Evolutionary conservation across 139 green algal genomes (phyloP), one percentile per base, ranked within the genome.

Genomic region (Helicosporidium sp.): DNA sequence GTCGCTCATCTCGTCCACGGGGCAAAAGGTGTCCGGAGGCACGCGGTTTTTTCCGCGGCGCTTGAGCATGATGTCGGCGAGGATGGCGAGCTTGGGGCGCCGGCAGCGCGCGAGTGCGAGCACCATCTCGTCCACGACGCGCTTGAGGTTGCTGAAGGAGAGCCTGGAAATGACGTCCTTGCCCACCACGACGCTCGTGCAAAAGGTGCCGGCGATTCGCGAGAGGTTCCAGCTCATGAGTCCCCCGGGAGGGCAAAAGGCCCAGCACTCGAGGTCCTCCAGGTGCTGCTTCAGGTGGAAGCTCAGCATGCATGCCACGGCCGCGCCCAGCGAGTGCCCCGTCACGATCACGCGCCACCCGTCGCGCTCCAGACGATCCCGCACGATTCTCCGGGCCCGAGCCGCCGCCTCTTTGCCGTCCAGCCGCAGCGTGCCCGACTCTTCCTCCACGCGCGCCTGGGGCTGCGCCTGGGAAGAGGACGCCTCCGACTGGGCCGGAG

Each of bases 321-420:
- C 76, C 0, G 68, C 76, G 0, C 76, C 76, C 45, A 85, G 62
- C 24, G 48, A 68, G 64, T 79, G 66, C 18, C 76, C 76, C 25
- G 68, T 75, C 22, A 85, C 52, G 29, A 81, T 59, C 41, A 85
- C 33, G 26, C 58, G 44, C 73, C 74, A 83, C 25, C 54, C 62
- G 33, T 64, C 44, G 51, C 54, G n/a, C n/a, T n/a, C n/a, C n/a
- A n/a, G n/a, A n/a, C n/a, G n/a, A n/a, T n/a, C n/a, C n/a, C n/a
- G n/a, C n/a, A n/a, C n/a, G n/a, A n/a, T n/a, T n/a, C n/a, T n/a
- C n/a, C n/a, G n/a, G n/a, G n/a, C n/a, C n/a, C n/a, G n/a, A n/a
- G n/a, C n/a, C n/a, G n/a, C n/a, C n/a, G n/a, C n/a, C n/a, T n/a
- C n/a, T n/a, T n/a, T n/a, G n/a, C n/a, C n/a, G n/a, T n/a, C n/a